phyloP scores from a whole-genome alignment of 148 eudicot species.

The Tetragonia tetragonoides region DNA sequence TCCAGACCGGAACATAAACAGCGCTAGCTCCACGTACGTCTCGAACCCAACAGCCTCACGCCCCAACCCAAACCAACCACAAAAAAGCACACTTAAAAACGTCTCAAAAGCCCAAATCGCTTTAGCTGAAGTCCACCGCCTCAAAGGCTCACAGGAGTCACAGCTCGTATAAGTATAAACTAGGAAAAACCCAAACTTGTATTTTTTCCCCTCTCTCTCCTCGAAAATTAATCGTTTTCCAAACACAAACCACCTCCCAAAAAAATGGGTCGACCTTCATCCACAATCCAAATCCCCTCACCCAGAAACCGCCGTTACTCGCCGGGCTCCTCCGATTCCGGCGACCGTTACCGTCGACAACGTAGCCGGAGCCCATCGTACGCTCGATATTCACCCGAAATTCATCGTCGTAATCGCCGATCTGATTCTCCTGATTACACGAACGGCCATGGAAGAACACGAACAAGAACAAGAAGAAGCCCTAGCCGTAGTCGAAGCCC shows the following conservation, averaged over 20 bases:
- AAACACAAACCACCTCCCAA: background rate
- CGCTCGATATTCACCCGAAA: conserved; percentile 31
- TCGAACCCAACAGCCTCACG: no score
- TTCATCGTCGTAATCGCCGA: conserved; percentile 16
- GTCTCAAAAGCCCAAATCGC: no score
- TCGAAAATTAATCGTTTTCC: background rate
- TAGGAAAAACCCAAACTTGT: no score
- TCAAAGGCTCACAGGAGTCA: no score
- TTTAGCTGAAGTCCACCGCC: no score
- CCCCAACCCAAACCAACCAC: no score
- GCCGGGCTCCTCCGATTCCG: conserved; percentile 35
- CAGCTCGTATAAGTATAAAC: no score
- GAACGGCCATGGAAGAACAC: conserved; percentile 6
- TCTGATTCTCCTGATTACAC: conserved; percentile 45
- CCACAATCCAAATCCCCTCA: conserved; percentile 47
- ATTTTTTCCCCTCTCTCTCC: background rate
- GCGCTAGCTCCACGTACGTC: no score
- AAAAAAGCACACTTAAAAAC: no score
- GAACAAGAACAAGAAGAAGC: background rate
- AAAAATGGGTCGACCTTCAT: conserved; percentile 51
- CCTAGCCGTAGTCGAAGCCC: conserved; percentile 27
- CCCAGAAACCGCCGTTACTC: conserved; percentile 39
- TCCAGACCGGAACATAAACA: no score
- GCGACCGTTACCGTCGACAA: conserved; percentile 31
- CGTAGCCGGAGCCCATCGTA: conserved; percentile 59